Percentiles rank a stretch among this genome's conserved stretches.
Conservation (phyloP, 2,329 filamentous ascomycete genomes). For the Neofusicoccum cordaticola region DNA sequence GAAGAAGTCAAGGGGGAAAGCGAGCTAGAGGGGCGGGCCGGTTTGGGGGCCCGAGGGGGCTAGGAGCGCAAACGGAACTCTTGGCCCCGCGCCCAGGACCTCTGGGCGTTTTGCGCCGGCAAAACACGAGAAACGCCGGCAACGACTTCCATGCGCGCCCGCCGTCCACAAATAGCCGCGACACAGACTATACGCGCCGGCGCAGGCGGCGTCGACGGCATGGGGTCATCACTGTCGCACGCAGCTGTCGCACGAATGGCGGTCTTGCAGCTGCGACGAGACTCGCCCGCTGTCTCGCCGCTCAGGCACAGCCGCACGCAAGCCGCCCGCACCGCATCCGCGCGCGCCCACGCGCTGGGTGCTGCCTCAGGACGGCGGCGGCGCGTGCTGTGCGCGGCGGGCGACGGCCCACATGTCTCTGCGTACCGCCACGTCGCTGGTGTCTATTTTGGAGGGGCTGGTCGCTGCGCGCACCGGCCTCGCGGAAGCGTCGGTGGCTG, state of each 20-base stretch:
- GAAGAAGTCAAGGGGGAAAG: neutral
- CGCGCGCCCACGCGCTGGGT: no score
- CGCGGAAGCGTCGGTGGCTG: neutral
- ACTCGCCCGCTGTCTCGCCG: neutral
- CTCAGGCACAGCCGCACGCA: neutral
- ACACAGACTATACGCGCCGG: neutral
- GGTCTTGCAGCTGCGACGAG: neutral
- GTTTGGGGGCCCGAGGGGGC: neutral
- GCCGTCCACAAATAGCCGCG: neutral
- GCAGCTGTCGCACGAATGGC: neutral
- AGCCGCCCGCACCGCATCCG: no score
- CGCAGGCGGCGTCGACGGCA: neutral
- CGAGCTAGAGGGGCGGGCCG: neutral
- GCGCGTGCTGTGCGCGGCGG: neutral
- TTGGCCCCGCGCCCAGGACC: neutral
- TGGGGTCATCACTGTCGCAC: neutral
- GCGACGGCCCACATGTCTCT: neutral
- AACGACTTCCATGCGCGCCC: neutral
- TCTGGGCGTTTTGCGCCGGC: neutral
- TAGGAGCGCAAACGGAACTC: neutral
- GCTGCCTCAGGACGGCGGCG: neutral
- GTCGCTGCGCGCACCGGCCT: neutral
- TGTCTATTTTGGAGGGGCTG: conserved; percentile 11
- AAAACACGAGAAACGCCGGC: neutral
- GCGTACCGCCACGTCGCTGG: neutral